A percentile compares a stretch with the other conserved stretches of the same genome.
These are phyloP conservation scores for Plasmodium relictum DNA, from an alignment of 169 alveolate species.

Conservation along the genomic window DNA sequence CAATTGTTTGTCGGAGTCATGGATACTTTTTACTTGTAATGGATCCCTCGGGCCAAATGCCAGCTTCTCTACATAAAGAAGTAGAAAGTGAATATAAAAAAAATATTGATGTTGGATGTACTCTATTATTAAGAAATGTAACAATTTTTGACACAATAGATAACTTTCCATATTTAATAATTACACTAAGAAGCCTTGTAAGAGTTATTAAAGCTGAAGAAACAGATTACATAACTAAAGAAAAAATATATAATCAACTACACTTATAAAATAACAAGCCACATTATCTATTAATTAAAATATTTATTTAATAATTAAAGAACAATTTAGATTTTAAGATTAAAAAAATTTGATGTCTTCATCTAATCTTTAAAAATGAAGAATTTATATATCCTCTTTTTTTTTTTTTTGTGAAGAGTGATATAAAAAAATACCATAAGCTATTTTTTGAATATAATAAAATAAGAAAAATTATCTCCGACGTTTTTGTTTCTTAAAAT, in stretches of 20 bases:
- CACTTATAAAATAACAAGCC: neutral
- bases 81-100: constrained; percentile 68
- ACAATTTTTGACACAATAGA: constrained; percentile 62
- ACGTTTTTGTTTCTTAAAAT: no score
- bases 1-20: constrained; percentile 46
- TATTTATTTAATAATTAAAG: no score
- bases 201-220: constrained; percentile 67
- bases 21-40: constrained; percentile 56
- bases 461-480: no score
- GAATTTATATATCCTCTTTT: no score
- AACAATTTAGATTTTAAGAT: no score
- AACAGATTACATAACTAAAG: constrained; percentile 31
- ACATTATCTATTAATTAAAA: no score
- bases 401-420: no score
- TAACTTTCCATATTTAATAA: constrained; percentile 56
- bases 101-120: constrained; percentile 54
- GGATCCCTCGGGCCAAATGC: constrained; percentile 77
- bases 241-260: constrained; percentile 20
- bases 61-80: constrained; percentile 75
- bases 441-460: no score
- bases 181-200: constrained; percentile 68
- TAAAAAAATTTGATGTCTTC: no score
- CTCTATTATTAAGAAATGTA: constrained; percentile 57
- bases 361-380: no score
- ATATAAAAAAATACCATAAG: no score